phyloP scores from a whole-genome alignment of 2,329 filamentous ascomycete genomes.

The Penicillium sp. region DNA sequence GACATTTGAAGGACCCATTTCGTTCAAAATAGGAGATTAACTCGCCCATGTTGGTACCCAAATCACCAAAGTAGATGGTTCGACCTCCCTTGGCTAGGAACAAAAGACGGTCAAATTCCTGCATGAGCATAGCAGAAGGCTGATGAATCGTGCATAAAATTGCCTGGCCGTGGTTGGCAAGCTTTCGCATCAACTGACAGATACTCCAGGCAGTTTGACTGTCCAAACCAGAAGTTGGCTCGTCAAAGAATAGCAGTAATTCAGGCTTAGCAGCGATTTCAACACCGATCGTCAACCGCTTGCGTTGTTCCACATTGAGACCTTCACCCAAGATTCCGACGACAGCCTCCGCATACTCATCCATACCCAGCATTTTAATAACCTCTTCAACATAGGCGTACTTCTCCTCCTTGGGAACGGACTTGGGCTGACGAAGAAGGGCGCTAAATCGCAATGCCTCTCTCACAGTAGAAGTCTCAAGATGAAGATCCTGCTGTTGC shows the following conservation, averaged over 20 bases:
- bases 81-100: constrained; percentile 63
- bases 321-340: constrained; percentile 86
- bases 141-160: constrained; percentile 96
- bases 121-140: constrained; percentile 88
- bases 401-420: constrained; percentile 70
- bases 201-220: constrained; percentile 93
- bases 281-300: constrained; percentile 89
- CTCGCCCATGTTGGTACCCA: constrained; percentile 56
- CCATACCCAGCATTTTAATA: constrained; percentile 86
- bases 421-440: constrained; percentile 74
- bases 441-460: constrained; percentile 86
- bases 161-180: constrained; percentile 83
- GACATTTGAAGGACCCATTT: constrained; percentile 60
- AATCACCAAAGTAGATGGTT: constrained; percentile 67
- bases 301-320: constrained; percentile 61
- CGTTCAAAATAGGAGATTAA: constrained; percentile 73
- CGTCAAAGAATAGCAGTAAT: constrained; percentile 85
- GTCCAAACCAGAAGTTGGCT: constrained; percentile 91
- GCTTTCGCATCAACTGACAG: constrained; percentile 78
- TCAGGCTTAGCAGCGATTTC: constrained; percentile 90
- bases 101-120: constrained; percentile 68
- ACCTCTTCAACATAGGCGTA: constrained; percentile 84
- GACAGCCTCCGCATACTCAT: constrained; percentile 82
- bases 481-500: constrained; percentile 87
- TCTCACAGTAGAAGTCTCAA: constrained; percentile 78